Evolutionary conservation across 768 basidiomycete genomes (phyloP), one percentile per base, ranked within the genome.

Genomic region (Pleurotus tuoliensis): DNA sequence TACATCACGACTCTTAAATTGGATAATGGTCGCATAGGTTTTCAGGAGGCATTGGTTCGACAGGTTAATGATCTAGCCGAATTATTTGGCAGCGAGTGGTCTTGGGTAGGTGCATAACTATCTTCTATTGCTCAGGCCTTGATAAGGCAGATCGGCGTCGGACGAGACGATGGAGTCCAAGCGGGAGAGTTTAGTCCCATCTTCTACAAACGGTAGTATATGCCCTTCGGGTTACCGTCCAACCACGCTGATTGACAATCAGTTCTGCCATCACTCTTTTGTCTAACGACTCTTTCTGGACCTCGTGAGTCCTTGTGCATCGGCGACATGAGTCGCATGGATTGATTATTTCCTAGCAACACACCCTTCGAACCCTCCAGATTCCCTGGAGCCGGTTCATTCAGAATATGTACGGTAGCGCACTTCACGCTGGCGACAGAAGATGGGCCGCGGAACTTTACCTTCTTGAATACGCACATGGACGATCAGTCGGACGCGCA

Each of bases 161-260:
- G 84, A 0, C 71, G 86, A n/a, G 78, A 84, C 54, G 82, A 87
- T 61, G 85, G 85, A 3, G 66, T 66, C 6, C 57, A 69, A 13
- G 75, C 72, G 1, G 85, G 86, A 30, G 86, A 87, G 65, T 86
- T 82, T 65, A 76, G 76, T 61, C 82, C 85, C 0, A 79, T 87
- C 57, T 87, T 85, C 65, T 87, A 75, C 70, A 78, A 81, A 58
- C 77, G 71, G 76, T 76, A 48, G 18, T 64, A 47, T 45, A 34
- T 47, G 22, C 24, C 3, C 34, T 27, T 45, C 15, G n/a, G 39
- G 30, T 30, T 47, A 39, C 24, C 2, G n/a, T 27, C 20, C 15
- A 37, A 15, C 48, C 4, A 30, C 56, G 39, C 53, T 30, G 44
- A 45, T 34, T 45, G 38, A 34, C 51, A 30, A 58, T 15, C 20